phyloP scores from a whole-genome alignment of 2,329 filamentous ascomycete species.

The Colletotrichum phormii region DNA sequence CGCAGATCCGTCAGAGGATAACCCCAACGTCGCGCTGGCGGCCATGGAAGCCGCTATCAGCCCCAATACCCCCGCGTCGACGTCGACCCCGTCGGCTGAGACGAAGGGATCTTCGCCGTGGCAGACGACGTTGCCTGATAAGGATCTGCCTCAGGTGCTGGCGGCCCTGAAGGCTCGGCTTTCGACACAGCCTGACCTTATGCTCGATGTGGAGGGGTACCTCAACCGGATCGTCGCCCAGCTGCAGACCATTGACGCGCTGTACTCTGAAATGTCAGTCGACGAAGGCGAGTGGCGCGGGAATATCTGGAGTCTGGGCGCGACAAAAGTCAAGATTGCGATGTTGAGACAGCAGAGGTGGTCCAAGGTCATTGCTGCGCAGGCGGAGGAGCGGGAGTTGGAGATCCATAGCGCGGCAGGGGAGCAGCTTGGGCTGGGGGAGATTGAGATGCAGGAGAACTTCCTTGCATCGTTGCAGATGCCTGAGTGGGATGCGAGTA shows the following conservation, averaged over 20 bases:
- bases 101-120: neutral
- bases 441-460: constrained; percentile 12
- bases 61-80: neutral
- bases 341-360: constrained; percentile 59
- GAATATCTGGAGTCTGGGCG: constrained; percentile 61
- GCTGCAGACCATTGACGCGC: constrained; percentile 56
- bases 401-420: neutral
- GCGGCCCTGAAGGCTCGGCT: constrained; percentile 55
- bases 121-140: constrained; percentile 8
- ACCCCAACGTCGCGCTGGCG: constrained; percentile 14
- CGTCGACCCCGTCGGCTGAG: neutral
- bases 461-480: constrained; percentile 4
- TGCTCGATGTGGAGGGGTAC: constrained; percentile 57
- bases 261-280: constrained; percentile 46
- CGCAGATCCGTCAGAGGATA: neutral
- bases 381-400: neutral
- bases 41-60: constrained; percentile 28
- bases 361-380: constrained; percentile 55
- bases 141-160: constrained; percentile 52
- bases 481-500: neutral
- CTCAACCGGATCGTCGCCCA: constrained; percentile 53
- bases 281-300: constrained; percentile 52
- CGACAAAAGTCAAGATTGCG: constrained; percentile 59
- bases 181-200: constrained; percentile 56
- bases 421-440: neutral